Conservation (phyloP, 345 rosid species). For the Arabis alpina region DNA sequence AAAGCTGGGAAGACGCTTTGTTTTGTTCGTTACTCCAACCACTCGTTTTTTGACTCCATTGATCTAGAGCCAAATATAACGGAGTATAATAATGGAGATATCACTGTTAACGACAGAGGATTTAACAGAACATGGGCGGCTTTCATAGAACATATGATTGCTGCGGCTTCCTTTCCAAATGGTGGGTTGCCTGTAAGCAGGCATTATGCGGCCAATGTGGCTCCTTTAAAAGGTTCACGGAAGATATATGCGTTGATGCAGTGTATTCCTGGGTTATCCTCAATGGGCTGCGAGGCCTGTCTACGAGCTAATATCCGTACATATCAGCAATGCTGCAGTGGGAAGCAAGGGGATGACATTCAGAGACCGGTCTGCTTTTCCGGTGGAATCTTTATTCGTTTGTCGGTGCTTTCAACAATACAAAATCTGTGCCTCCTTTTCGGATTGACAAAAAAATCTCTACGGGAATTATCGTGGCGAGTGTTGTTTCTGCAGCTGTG, state of each 20-base stretch:
- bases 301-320: too few relatives aligned
- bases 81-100: too few relatives aligned
- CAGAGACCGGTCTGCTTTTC: conserved; percentile 31
- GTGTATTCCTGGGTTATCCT: conserved; percentile 31
- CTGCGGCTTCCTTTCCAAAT: conserved; percentile 17
- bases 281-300: conserved; percentile 28
- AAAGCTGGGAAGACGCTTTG: conserved; percentile 41
- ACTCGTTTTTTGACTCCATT: conserved; percentile 12
- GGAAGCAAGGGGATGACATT: conserved; percentile 14
- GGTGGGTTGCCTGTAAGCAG: conserved; percentile 7
- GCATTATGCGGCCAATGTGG: conserved; percentile 20
- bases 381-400: too few relatives aligned
- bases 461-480: too few relatives aligned
- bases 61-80: not conserved
- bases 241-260: conserved; percentile 33
- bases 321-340: conserved; percentile 17
- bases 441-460: too few relatives aligned
- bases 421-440: too few relatives aligned
- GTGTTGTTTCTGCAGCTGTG: too few relatives aligned
- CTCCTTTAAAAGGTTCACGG: conserved; percentile 11
- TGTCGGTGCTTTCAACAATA: too few relatives aligned
- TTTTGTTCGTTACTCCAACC: conserved; percentile 48
- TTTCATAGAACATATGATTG: conserved; percentile 15
- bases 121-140: conserved; percentile 17
- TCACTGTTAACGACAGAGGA: too few relatives aligned